Conservation (phyloP, 768 basidiomycete species). For the Gloeopeniophorella convolvens region DNA sequence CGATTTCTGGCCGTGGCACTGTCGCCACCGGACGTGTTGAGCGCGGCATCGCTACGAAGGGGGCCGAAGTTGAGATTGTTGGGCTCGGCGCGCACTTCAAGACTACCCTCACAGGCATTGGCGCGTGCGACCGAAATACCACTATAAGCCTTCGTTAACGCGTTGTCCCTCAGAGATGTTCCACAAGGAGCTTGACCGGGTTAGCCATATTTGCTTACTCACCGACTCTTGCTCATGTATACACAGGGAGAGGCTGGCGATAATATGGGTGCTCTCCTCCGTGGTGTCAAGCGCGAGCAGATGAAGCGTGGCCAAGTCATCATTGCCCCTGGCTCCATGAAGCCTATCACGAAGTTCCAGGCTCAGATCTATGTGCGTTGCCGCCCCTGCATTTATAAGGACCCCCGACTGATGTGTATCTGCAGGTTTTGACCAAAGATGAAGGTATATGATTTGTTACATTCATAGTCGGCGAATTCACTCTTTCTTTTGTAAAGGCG, state of each 20-base stretch:
- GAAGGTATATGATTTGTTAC: conserved; percentile 41
- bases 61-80: conserved; percentile 88
- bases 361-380: conserved; percentile 85
- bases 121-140: conserved; percentile 34
- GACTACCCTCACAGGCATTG: conserved; percentile 93
- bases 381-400: too few species aligned
- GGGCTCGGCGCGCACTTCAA: conserved; percentile 78
- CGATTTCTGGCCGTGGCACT: conserved; percentile 97
- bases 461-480: not conserved
- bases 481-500: too few species aligned
- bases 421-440: conserved; percentile 80
- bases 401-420: too few species aligned
- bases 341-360: conserved; percentile 90
- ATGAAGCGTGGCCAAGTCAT: conserved; percentile 90
- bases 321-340: conserved; percentile 83
- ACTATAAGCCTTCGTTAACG: not conserved
- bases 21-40: conserved; percentile 95
- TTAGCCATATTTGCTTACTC: conserved; percentile 25
- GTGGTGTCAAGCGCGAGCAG: conserved; percentile 96
- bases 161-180: conserved; percentile 89
- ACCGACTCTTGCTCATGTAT: not conserved
- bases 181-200: conserved; percentile 97
- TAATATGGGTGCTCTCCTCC: conserved; percentile 97
- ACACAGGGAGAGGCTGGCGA: conserved; percentile 90
- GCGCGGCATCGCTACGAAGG: conserved; percentile 87